Evolutionary conservation across 1,139 yeast genomes (phyloP), one percentile per base, ranked within the genome.

Genomic region (Starmera stellimalicola): DNA sequence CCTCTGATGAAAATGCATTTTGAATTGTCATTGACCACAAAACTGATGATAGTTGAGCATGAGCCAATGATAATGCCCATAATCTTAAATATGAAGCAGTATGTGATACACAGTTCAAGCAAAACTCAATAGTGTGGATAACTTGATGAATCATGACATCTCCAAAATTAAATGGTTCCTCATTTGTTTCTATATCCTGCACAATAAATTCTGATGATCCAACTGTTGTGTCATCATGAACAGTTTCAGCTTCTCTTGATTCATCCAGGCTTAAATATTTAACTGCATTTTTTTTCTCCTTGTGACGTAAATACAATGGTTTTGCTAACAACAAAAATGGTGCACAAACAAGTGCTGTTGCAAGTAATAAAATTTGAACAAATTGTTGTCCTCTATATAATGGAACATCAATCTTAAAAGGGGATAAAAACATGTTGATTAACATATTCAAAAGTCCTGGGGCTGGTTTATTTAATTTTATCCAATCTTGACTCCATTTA

Each of bases 401-500:
- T 32, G 68, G 73, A 40, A 77, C 88, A 9, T 72, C 83, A 35
- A 81, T 69, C 5, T 60, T 67, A 16, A 93, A 93, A 11, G 94
- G 94, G 3, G 85, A 58, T 45, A 82, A 66, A 47, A 82, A 81
- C 93, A 82, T 82, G 38, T 77, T 73, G 48, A 82, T 82, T 53
- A 82, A 65, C 85, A 81, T 81, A 55, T 81, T 81, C 55, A 82
- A 66, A 49, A 82, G 65, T 27, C 87, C 83, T 28, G 94, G 94
- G 7, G 93, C 88, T 37, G 80, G 84, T 50, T 70, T 62, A 3
- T 62, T 70, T 36, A 74, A 67, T n/a, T 68, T 74, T 39, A 69
- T 64, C 94, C 94, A 82, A 55, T 81, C 77, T 38, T 76, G 71
- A 16, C 76, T 63, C 94, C 94, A 82, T 55, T 82, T 82, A 64